Conservation (phyloP, 768 basidiomycete species). For the Podaxis sp. region DNA sequence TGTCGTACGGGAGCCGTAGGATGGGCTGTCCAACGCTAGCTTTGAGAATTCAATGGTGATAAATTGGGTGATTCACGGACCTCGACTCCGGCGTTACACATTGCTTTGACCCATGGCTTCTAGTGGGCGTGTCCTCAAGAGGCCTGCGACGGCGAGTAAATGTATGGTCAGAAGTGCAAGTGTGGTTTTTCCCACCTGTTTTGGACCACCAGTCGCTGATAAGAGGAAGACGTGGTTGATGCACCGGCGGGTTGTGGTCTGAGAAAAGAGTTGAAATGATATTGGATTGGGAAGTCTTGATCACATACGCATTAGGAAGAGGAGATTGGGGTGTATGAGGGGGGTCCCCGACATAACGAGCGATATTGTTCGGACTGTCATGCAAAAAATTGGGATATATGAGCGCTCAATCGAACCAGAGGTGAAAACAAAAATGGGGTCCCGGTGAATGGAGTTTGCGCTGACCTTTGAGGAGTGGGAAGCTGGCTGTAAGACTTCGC, state of each 20-base stretch:
- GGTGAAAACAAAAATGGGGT: neutral
- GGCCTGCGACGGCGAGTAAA: conserved; percentile 16
- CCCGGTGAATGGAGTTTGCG: neutral
- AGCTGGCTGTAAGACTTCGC: conserved; percentile 31
- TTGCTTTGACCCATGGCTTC: conserved; percentile 30
- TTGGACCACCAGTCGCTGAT: conserved; percentile 14
- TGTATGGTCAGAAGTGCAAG: conserved; percentile 11
- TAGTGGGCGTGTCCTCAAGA: conserved; percentile 21
- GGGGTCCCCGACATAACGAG: conserved; percentile 13
- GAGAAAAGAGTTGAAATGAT: neutral
- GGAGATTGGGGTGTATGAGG: conserved; percentile 19
- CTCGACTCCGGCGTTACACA: conserved; percentile 49
- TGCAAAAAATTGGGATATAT: conserved; percentile 10
- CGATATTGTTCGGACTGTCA: conserved; percentile 19
- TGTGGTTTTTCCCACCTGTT: conserved; percentile 17
- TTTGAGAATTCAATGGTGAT: neutral
- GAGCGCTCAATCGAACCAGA: conserved; percentile 2
- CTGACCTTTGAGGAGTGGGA: conserved; percentile 37
- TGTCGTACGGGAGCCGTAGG: conserved; percentile 23
- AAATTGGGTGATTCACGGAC: conserved; percentile 23
- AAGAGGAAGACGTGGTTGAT: conserved; percentile 8
- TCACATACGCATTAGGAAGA: conserved; percentile 13
- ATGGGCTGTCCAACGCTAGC: conserved; percentile 16
- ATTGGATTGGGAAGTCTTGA: neutral
- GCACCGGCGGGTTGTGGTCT: conserved; percentile 3